Evolutionary conservation across 345 rosid species (phyloP).

Genomic region (Eutrema heterophyllum): DNA sequence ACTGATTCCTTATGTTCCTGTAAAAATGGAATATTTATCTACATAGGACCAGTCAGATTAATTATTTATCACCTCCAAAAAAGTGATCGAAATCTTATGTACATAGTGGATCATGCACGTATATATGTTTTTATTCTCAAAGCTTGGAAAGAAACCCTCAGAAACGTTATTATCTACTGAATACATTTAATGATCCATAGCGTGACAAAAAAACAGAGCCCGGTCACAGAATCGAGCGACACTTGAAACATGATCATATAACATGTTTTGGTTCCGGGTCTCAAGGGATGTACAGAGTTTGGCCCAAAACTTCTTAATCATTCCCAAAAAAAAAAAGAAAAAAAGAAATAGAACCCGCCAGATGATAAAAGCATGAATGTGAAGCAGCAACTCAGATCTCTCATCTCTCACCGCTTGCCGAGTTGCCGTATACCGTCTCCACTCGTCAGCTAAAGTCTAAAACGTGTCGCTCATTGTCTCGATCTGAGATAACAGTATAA

Average conservation of each 20-base stretch:
- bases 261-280: no score
- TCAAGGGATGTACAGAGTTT: no score
- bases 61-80: background rate
- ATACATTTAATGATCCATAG: constrained; percentile 1
- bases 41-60: background rate
- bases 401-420: background rate
- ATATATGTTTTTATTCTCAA: background rate
- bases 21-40: background rate
- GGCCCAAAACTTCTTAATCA: no score
- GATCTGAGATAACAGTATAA: background rate
- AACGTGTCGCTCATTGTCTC: constrained; percentile 21
- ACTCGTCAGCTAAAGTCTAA: constrained; percentile 11
- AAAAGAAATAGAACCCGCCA: no score
- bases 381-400: constrained; percentile 5
- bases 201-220: background rate
- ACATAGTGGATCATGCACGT: background rate
- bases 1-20: background rate
- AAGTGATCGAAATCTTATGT: background rate
- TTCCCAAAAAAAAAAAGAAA: no score
- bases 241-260: no score
- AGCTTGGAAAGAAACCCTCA: background rate
- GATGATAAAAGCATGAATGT: background rate
- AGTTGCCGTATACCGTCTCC: constrained; percentile 1
- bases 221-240: no score
- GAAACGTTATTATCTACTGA: background rate